Evolutionary conservation across 805 yeast genomes (phyloP).

Genomic region (Saccharomycopsis sp.): DNA sequence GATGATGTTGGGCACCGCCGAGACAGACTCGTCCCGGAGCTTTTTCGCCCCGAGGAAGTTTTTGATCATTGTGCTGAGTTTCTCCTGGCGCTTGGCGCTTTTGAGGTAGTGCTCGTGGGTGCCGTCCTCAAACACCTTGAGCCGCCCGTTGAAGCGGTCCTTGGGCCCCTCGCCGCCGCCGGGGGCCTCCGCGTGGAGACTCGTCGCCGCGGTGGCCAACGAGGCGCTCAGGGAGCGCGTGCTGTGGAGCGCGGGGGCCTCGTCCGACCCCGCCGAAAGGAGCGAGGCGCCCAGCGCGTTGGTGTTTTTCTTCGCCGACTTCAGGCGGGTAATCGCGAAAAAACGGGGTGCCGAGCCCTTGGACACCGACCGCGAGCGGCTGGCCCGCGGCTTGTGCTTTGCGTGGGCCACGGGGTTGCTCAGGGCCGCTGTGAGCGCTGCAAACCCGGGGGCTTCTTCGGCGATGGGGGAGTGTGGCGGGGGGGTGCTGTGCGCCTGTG

Average conservation of each 20-base stretch:
- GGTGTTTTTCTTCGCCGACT: slow-evolving; percentile 18
- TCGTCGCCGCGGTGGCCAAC: background rate
- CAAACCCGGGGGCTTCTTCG: background rate
- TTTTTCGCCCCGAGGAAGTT: slow-evolving; percentile 71
- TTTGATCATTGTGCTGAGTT: slow-evolving; percentile 65
- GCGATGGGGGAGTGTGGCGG: too few relatives aligned
- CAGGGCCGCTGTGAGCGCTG: background rate
- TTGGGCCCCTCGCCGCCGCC: slow-evolving; percentile 7
- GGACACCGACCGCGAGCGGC: slow-evolving; percentile 7
- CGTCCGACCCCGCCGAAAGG: background rate
- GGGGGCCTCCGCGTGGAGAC: slow-evolving; percentile 4
- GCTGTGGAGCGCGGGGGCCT: background rate
- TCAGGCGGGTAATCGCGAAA: slow-evolving; percentile 15
- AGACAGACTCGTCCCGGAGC: slow-evolving; percentile 60
- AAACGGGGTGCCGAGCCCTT: slow-evolving; percentile 4
- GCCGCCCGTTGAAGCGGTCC: slow-evolving; percentile 30
- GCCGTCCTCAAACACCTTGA: slow-evolving; percentile 58
- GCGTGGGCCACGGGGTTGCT: slow-evolving; percentile 4
- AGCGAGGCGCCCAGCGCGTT: slow-evolving; percentile 2
- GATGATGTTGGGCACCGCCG: slow-evolving; percentile 65
- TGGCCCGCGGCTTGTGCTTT: slow-evolving; percentile 1
- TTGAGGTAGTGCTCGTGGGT: slow-evolving; percentile 73
- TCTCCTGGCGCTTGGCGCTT: slow-evolving; percentile 73
- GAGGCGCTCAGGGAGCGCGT: background rate
- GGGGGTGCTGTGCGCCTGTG: too few relatives aligned